Evolutionary conservation across 2,329 filamentous ascomycete genomes (phyloP).

Genomic region (Venturia oleaginea): DNA sequence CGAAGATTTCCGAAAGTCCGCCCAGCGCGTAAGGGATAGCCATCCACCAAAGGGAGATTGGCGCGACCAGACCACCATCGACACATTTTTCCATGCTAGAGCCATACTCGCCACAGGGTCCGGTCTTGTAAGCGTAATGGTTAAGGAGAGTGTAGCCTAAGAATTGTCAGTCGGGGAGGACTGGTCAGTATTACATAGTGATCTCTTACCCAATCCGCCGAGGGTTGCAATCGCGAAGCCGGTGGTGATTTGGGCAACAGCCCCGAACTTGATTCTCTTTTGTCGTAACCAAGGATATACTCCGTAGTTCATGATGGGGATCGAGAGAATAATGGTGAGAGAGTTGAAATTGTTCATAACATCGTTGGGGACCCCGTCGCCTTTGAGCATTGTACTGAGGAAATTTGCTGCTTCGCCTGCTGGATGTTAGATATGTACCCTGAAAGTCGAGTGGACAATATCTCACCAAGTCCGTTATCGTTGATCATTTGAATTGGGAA

Average conservation of each 20-base stretch:
- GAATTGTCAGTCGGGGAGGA: background rate
- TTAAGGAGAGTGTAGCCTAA: background rate
- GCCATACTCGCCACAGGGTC: slow-evolving; percentile 3
- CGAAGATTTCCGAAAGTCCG: slow-evolving; percentile 23
- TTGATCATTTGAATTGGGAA: slow-evolving; percentile 22
- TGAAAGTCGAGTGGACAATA: slow-evolving; percentile 35
- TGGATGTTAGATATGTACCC: slow-evolving; percentile 29
- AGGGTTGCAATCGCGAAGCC: slow-evolving; percentile 43
- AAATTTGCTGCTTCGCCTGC: background rate
- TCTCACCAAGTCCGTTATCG: background rate
- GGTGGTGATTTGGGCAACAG: slow-evolving; percentile 41
- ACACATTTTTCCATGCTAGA: background rate
- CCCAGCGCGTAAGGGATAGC: slow-evolving; percentile 5
- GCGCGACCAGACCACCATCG: background rate
- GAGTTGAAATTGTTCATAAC: slow-evolving; percentile 44
- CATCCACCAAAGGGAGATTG: slow-evolving; percentile 11
- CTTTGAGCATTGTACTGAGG: background rate
- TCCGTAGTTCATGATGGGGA: slow-evolving; percentile 40
- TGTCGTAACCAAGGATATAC: slow-evolving; percentile 39
- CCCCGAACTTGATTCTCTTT: slow-evolving; percentile 37
- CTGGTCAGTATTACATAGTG: background rate
- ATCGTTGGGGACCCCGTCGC: slow-evolving; percentile 41
- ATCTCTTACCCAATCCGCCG: slow-evolving; percentile 19
- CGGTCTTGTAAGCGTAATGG: slow-evolving; percentile 4
- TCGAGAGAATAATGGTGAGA: slow-evolving; percentile 38